Conservation (phyloP, 768 basidiomycete genomes). For the Russula foetens region DNA sequence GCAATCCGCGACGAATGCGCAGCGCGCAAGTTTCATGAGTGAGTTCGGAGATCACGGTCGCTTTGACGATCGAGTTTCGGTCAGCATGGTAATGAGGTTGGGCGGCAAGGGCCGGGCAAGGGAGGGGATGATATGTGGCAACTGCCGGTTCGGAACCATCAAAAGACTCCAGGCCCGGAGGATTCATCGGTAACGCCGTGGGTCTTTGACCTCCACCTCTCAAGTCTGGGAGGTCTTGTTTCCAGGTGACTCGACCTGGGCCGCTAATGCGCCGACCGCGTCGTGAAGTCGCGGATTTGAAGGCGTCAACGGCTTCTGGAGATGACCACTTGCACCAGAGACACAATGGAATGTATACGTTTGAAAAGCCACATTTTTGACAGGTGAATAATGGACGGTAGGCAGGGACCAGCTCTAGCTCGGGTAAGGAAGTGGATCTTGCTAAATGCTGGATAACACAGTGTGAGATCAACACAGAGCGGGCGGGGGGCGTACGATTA, state of each 20-base stretch:
- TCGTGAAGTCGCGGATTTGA: slow-evolving; percentile 2
- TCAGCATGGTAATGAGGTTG: not conserved
- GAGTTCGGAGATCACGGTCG: not conserved
- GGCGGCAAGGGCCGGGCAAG: not conserved
- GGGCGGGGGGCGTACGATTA: not conserved
- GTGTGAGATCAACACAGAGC: not conserved
- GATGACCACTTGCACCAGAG: slow-evolving; percentile 20
- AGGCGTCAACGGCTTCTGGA: slow-evolving; percentile 3
- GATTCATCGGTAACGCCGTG: not conserved
- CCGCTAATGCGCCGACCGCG: slow-evolving; percentile 8
- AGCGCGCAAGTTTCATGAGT: not conserved
- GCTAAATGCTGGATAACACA: slow-evolving; percentile 10
- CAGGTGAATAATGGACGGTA: slow-evolving; percentile 18
- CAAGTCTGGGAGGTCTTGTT: not conserved
- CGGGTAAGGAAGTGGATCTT: slow-evolving; percentile 16
- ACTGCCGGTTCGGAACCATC: not conserved
- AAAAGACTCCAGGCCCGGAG: not conserved
- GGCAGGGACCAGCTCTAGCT: slow-evolving; percentile 9
- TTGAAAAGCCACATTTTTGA: slow-evolving; percentile 16
- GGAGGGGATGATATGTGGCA: not conserved
- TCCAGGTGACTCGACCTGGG: not conserved
- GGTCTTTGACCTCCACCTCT: not conserved
- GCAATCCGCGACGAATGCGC: slow-evolving; percentile 9
- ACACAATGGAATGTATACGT: slow-evolving; percentile 15
- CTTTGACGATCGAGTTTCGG: not conserved